A percentile compares a stretch with the other conserved stretches of the same genome.
These are phyloP conservation scores for Camelina laxa DNA, from an alignment of 345 rosid genomes.

Conservation along the genomic window DNA sequence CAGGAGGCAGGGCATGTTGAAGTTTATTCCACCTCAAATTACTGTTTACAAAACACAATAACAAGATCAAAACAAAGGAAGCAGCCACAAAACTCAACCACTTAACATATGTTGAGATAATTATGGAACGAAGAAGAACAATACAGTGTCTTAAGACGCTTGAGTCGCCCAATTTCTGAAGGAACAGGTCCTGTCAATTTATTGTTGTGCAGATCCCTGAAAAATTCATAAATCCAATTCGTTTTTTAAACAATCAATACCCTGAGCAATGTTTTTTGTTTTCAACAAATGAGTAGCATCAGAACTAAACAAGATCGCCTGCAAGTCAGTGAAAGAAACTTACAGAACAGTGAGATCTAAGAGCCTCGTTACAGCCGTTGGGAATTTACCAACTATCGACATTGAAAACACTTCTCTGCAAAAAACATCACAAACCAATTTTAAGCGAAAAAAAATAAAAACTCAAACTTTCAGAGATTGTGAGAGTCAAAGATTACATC, in stretches of 20 bases:
- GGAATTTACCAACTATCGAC: slow-evolving; percentile 77
- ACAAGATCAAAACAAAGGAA: slow-evolving; percentile 11
- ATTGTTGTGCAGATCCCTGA: slow-evolving; percentile 87
- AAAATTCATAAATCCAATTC: slow-evolving; percentile 25
- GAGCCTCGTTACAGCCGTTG: slow-evolving; percentile 73
- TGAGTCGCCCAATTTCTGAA: slow-evolving; percentile 75
- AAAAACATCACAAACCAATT: slow-evolving; percentile 24
- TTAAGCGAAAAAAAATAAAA: background rate
- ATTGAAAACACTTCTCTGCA: slow-evolving; percentile 70
- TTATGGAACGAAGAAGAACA: background rate
- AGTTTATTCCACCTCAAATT: slow-evolving; percentile 87
- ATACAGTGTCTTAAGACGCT: slow-evolving; percentile 78
- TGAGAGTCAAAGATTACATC: slow-evolving; percentile 54
- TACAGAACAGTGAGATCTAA: slow-evolving; percentile 77
- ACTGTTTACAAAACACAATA: slow-evolving; percentile 39
- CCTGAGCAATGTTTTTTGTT: background rate
- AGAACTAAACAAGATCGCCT: background rate
- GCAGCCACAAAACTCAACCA: background rate
- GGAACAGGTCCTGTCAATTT: slow-evolving; percentile 89
- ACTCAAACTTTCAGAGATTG: background rate
- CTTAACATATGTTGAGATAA: background rate
- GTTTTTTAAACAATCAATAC: slow-evolving; percentile 6
- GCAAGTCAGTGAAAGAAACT: slow-evolving; percentile 16
- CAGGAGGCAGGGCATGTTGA: slow-evolving; percentile 74
- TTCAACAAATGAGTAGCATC: background rate